Conservation (phyloP, 2,329 filamentous ascomycete species). For the Fusarium algeriense region DNA sequence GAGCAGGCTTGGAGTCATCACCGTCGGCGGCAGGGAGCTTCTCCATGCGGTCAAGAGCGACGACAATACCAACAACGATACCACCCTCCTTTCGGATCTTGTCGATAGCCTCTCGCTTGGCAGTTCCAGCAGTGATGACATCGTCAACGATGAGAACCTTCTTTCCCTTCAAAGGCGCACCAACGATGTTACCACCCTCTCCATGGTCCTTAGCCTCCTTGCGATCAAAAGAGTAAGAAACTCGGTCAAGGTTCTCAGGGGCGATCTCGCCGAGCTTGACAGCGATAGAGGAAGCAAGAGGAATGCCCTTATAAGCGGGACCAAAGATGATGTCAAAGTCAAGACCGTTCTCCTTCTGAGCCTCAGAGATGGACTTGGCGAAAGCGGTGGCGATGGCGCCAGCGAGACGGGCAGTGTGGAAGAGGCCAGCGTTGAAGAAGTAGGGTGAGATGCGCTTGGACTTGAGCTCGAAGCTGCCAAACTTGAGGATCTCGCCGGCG, state of each 20-base stretch:
- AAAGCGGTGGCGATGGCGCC: slow-evolving; percentile 84
- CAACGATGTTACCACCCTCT: slow-evolving; percentile 93
- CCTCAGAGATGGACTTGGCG: slow-evolving; percentile 72
- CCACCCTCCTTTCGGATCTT: slow-evolving; percentile 91
- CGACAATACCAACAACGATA: slow-evolving; percentile 85
- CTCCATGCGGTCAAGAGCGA: slow-evolving; percentile 89
- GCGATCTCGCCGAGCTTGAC: slow-evolving; percentile 81
- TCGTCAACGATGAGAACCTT: slow-evolving; percentile 93
- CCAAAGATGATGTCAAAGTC: slow-evolving; percentile 90
- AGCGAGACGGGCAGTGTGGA: slow-evolving; percentile 84
- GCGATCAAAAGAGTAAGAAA: slow-evolving; percentile 92
- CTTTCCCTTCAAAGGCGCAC: slow-evolving; percentile 86
- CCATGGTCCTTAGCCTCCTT: slow-evolving; percentile 98
- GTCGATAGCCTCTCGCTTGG: slow-evolving; percentile 89
- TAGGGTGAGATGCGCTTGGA: slow-evolving; percentile 92
- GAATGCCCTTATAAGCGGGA: slow-evolving; percentile 97
- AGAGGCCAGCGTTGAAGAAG: slow-evolving; percentile 96
- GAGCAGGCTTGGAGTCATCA: slow-evolving; percentile 76
- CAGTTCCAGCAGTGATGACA: slow-evolving; percentile 95
- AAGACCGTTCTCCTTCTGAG: slow-evolving; percentile 57
- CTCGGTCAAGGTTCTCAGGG: slow-evolving; percentile 71
- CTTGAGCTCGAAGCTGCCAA: slow-evolving; percentile 90
- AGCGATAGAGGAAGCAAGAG: slow-evolving; percentile 82
- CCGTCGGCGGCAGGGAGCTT: slow-evolving; percentile 75
- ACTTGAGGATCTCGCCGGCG: slow-evolving; percentile 77